Evolutionary conservation across 495 filamentous ascomycete genomes (phyloP).

Genomic region (Lasiosphaeris hirsuta): DNA sequence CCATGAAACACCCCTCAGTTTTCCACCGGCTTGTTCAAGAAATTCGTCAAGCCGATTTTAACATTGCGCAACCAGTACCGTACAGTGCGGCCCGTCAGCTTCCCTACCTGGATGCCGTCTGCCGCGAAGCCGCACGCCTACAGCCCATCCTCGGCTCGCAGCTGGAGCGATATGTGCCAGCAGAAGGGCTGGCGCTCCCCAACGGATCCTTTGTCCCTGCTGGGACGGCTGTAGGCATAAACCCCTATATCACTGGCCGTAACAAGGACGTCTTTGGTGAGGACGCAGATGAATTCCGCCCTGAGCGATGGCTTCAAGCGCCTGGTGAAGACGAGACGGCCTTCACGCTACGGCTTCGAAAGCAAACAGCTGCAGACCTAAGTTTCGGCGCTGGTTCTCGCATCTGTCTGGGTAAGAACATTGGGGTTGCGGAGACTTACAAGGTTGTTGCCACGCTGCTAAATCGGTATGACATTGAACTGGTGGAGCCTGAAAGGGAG

Average conservation of each 20-base stretch:
- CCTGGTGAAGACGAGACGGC: conserved; percentile 25
- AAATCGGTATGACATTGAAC: conserved; percentile 43
- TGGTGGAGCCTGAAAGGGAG: conserved; percentile 17
- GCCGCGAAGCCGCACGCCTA: conserved; percentile 58
- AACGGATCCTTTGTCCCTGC: conserved; percentile 37
- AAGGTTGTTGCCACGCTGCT: conserved; percentile 64
- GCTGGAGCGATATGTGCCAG: conserved; percentile 35
- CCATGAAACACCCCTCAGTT: conserved; percentile 31
- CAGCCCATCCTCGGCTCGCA: conserved; percentile 41
- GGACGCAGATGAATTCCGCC: conserved; percentile 48
- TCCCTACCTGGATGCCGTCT: conserved; percentile 56
- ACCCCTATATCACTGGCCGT: conserved; percentile 38
- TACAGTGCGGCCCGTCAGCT: conserved; percentile 29
- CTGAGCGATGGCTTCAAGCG: conserved; percentile 50
- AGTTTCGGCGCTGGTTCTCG: conserved; percentile 61
- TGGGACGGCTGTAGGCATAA: conserved; percentile 35
- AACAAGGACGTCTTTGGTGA: conserved; percentile 42
- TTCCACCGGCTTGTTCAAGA: conserved; percentile 25
- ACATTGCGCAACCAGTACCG: conserved; percentile 13
- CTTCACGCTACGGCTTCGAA: conserved; percentile 17
- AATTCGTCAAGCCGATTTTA: conserved; percentile 10
- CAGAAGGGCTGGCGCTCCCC: conserved; percentile 34
- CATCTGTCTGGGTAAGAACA: conserved; percentile 63
- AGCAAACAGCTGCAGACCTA: conserved; percentile 28
- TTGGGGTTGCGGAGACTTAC: conserved; percentile 61